Evolutionary conservation across 2,329 filamentous ascomycete genomes (phyloP), one percentile per base, ranked within the genome.

Genomic region (Alternaria panax): DNA sequence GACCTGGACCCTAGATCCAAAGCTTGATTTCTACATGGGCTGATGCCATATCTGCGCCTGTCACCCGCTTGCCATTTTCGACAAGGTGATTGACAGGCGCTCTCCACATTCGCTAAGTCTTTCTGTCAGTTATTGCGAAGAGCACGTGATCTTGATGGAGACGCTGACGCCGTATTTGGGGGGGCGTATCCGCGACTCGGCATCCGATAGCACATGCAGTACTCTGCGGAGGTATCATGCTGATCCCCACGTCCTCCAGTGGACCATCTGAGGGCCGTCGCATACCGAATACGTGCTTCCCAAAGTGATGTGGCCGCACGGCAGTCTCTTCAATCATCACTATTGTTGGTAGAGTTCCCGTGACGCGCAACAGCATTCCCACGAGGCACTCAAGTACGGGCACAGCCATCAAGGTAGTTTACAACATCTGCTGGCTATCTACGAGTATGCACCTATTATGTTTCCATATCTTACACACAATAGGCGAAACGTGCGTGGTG

Each of bases 81-180:
- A 46, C 53, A 53, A 36, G 57, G 34, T 34, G 40, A 18, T 57
- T 41, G 55, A 52, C 51, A 52, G 52, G 42, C 46, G 11, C 43
- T 54, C 28, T 62, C 68, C 64, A 57, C 62, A 59, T 42, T 42
- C 45, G 22, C 60, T 68, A 63, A 24, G 9, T 58, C n/a, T 22
- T 63, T 56, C 40, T 25, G 67, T 65, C 52, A 65, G 38, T 56
- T 66, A 65, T 64, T 63, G 69, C 69, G 69, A 71, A 60, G 16
- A n/a, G 36, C 69, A 71, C 65, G 65, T 71, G 69, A 64, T 56
- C 34, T 32, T n/a, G 5, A 11, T n/a, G 5, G 30, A 36, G 42
- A n/a, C 45, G 22, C 40, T 54, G 25, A 55, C 32, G 36, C 22
- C 25, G 22, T 40, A n/a, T 24, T 32, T 28, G 55, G 47, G 38